Evolutionary conservation across 1,284 basidiomycete species (phyloP), one percentile per base, ranked within the genome.

Genomic region (Tylopilus sp.): DNA sequence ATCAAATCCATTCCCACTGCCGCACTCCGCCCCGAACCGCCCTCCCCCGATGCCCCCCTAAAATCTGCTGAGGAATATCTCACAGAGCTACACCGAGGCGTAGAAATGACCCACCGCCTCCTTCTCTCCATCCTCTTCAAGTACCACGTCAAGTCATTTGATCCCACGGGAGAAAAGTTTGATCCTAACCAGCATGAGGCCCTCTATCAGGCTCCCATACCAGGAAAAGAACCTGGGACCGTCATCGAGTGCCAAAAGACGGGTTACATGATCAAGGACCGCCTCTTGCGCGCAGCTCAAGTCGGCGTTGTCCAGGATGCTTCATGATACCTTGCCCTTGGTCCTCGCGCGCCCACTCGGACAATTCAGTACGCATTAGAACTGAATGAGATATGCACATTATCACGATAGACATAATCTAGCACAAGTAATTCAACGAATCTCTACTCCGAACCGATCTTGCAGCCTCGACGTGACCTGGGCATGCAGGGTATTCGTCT

Each of bases 161-260:
- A 97, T 65, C 94, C 95, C 16, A 87, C 82, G 0, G 96, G 95
- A 47, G 90, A 97, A 67, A 77, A 76, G 61, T 99, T 99, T 63
- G 93, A 99, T 71, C 96, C 96, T 28, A 97, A 96, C 70, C 71
- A 77, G 41, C 96, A 98, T 67, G 96, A 99, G 73, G 96, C 97
- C 7, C 77, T 97, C 29, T 98, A 92, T 74, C 92, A 96, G 73
- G 91, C 84, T 18, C 94, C 95, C n/a, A 81, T 96, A 48, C 82
- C 84, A 11, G 89, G 81, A 35, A 94, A 92, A 73, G 86, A 86
- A 64, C 84, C 92, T 2, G 95, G 95, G 18, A 89, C 89, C 4
- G 88, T 99, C 33, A 79, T 97, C 46, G 91, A 97, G 64, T 92
- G 90, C 65, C 88, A 90, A 68, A 96, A 97, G 75, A 77, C 79